phyloP scores from a whole-genome alignment of 352 stramenopile species.

The Globisporangium spiculum region DNA sequence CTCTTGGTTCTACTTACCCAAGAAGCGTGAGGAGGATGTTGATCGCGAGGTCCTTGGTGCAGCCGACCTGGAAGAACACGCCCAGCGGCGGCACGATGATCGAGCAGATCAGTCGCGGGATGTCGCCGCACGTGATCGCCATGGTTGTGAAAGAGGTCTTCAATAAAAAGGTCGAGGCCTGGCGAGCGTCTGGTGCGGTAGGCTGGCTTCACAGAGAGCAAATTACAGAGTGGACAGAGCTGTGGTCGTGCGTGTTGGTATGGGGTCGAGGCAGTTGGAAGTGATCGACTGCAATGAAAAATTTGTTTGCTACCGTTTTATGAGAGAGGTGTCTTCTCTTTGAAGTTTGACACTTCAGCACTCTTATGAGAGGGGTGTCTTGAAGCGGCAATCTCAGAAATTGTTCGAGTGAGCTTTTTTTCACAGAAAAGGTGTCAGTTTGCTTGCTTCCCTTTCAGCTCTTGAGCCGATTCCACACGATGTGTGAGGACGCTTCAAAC shows the following conservation, averaged over 20 bases:
- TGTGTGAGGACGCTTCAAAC: too few species aligned
- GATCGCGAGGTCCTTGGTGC: slow-evolving; percentile 44
- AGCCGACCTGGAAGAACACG: slow-evolving; percentile 39
- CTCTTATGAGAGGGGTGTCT: too few species aligned
- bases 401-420: too few species aligned
- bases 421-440: too few species aligned
- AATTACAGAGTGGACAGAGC: not conserved
- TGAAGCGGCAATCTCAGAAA: too few species aligned
- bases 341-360: too few species aligned
- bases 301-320: not conserved
- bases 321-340: too few species aligned
- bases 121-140: slow-evolving; percentile 62
- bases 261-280: not conserved
- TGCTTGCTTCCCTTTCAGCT: too few species aligned
- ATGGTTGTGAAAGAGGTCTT: slow-evolving; percentile 19
- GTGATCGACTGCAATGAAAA: not conserved
- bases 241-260: not conserved
- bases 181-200: not conserved
- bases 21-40: slow-evolving; percentile 67
- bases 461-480: too few species aligned
- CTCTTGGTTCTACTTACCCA: slow-evolving; percentile 6
- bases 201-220: not conserved
- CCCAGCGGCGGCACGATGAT: slow-evolving; percentile 46
- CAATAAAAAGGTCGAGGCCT: not conserved
- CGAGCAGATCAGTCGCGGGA: slow-evolving; percentile 62